Evolutionary conservation across 2,329 filamentous ascomycete genomes (phyloP).

Genomic region (Cercospora janseana): DNA sequence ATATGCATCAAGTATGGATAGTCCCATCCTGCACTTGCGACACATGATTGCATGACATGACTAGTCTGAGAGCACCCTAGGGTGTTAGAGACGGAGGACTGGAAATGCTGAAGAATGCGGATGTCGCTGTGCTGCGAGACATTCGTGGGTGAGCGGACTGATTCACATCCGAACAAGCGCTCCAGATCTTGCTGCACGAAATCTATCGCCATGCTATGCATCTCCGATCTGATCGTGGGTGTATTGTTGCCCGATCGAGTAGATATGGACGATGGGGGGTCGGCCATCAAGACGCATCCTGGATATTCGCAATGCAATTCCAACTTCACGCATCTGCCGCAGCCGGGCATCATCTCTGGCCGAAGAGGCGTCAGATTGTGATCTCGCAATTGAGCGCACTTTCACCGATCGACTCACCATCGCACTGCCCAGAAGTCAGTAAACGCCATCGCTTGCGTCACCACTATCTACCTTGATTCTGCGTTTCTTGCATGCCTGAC

Average conservation of each 20-base stretch:
- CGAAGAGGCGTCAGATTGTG: background rate
- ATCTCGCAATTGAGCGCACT: no score
- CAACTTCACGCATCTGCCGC: background rate
- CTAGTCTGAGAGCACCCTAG: constrained; percentile 17
- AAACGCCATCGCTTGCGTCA: background rate
- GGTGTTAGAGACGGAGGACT: constrained; percentile 8
- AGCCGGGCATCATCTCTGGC: background rate
- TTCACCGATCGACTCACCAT: background rate
- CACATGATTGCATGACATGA: constrained; percentile 21
- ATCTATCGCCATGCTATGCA: background rate
- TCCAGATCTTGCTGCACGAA: background rate
- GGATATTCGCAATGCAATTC: no score
- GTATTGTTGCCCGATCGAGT: background rate
- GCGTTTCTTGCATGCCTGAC: constrained; percentile 14
- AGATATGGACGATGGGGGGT: no score
- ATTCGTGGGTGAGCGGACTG: background rate
- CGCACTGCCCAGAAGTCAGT: background rate
- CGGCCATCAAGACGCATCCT: background rate
- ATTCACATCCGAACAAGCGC: background rate
- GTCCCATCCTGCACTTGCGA: constrained; percentile 21
- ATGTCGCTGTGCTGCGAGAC: background rate
- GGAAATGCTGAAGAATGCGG: background rate
- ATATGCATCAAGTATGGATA: constrained; percentile 28
- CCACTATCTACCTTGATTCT: constrained; percentile 1
- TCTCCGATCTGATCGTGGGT: background rate